Percentiles rank a stretch among this genome's conserved stretches.
These are phyloP conservation scores for Gossypium trilobum DNA, from an alignment of 441 rosid genomes.

Conservation along the genomic window DNA sequence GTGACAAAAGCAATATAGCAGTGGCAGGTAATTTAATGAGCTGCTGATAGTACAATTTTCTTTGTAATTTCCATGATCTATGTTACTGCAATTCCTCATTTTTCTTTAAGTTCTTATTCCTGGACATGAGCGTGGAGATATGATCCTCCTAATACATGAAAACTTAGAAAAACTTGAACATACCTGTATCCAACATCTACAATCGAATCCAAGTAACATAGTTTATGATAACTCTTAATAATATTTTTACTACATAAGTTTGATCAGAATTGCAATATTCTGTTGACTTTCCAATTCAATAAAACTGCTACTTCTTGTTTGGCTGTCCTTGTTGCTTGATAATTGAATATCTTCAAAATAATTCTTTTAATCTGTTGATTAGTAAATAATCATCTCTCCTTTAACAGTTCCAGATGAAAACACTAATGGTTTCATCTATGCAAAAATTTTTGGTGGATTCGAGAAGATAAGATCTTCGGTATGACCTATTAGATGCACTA, in stretches of 20 bases:
- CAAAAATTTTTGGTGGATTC: slow-evolving; percentile 89
- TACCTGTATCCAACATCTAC: too few relatives aligned
- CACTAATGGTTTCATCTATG: slow-evolving; percentile 69
- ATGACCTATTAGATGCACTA: slow-evolving; percentile 27
- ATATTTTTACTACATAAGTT: background rate
- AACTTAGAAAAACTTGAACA: too few relatives aligned
- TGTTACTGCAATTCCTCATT: too few relatives aligned
- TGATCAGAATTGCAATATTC: background rate
- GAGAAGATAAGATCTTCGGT: slow-evolving; percentile 85
- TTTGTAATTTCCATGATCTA: background rate
- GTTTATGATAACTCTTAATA: background rate
- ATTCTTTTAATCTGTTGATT: slow-evolving; percentile 2
- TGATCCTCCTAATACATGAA: too few relatives aligned
- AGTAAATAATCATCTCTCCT: background rate
- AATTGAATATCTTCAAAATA: slow-evolving; percentile 1
- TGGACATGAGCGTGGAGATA: too few relatives aligned
- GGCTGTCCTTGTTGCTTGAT: slow-evolving; percentile 4
- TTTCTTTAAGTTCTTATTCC: too few relatives aligned
- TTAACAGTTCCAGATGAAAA: slow-evolving; percentile 46
- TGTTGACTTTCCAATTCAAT: slow-evolving; percentile 1
- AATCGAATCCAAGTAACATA: too few relatives aligned
- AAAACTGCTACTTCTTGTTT: background rate
- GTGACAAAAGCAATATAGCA: background rate
- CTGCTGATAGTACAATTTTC: background rate
- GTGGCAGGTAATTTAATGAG: background rate